Evolutionary conservation across 306 rosid genomes (phyloP).

Genomic region (Rosa multiflora): DNA sequence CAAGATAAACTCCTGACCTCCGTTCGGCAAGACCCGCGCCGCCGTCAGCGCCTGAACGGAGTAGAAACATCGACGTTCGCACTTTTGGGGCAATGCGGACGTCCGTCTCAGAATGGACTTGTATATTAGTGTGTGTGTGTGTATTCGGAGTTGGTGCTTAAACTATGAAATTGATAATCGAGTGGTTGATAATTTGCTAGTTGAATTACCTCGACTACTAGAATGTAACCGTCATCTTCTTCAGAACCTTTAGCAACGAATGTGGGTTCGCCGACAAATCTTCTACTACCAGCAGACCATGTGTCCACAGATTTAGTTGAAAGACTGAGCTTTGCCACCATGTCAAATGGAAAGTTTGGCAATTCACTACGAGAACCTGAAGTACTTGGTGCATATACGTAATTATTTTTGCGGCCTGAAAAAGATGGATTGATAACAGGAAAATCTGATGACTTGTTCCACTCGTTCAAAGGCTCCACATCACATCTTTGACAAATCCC

Average conservation of each 20-base stretch:
- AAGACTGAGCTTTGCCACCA: slow-evolving; percentile 55
- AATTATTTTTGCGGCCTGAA: slow-evolving; percentile 62
- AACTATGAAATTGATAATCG: no score
- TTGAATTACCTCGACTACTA: slow-evolving; percentile 68
- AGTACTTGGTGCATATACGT: slow-evolving; percentile 66
- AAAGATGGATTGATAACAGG: slow-evolving; percentile 65
- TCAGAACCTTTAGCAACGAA: slow-evolving; percentile 54
- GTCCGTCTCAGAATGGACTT: no score
- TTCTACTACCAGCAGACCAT: slow-evolving; percentile 64
- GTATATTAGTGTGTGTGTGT: no score
- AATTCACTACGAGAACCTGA: slow-evolving; percentile 64
- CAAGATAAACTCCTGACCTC: no score
- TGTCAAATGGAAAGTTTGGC: slow-evolving; percentile 79
- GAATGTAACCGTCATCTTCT: slow-evolving; percentile 84
- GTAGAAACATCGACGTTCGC: no score
- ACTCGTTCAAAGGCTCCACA: slow-evolving; percentile 45
- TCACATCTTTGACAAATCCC: slow-evolving; percentile 43
- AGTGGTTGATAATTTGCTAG: neutral
- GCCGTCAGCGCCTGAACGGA: no score
- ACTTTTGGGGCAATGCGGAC: no score
- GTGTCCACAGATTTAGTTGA: slow-evolving; percentile 40
- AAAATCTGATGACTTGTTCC: slow-evolving; percentile 70
- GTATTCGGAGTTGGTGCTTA: neutral
- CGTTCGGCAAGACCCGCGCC: no score
- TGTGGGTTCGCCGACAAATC: slow-evolving; percentile 82